phyloP scores from a whole-genome alignment of 116 monocot genomes.

The Cymodocea nodosa region DNA sequence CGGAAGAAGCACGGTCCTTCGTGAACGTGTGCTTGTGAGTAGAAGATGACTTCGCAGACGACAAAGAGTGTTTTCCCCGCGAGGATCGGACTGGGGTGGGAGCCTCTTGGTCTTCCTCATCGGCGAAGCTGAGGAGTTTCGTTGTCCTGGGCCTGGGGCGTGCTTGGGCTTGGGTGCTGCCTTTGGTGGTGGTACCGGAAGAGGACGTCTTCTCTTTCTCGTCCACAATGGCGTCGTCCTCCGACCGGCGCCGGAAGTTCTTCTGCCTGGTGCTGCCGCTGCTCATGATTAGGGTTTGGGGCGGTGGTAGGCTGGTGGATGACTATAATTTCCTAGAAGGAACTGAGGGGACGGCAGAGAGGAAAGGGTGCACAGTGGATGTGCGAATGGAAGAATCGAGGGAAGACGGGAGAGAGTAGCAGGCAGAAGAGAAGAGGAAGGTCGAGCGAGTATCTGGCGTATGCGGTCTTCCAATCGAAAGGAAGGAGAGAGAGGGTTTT shows the following conservation, averaged over 20 bases:
- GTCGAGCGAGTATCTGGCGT: no score
- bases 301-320: no score
- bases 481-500: no score
- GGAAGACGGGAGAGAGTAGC: no score
- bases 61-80: neutral
- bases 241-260: constrained; percentile 90
- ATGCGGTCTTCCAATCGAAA: no score
- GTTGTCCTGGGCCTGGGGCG: constrained; percentile 23
- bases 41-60: constrained; percentile 4
- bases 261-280: constrained; percentile 15
- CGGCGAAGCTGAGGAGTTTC: constrained; percentile 86
- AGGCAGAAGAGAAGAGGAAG: no score
- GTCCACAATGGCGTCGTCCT: constrained; percentile 19
- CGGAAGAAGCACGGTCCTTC: constrained; percentile 39
- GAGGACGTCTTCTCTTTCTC: constrained; percentile 15
- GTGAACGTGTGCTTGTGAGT: constrained; percentile 41
- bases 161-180: constrained; percentile 18
- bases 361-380: no score
- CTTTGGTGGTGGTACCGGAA: neutral
- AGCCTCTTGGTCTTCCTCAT: constrained; percentile 60
- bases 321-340: no score
- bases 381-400: no score
- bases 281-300: no score
- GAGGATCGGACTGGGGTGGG: neutral
- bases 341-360: no score